Evolutionary conservation across 2,329 filamentous ascomycete species (phyloP).

Genomic region (Cadophora sp.): DNA sequence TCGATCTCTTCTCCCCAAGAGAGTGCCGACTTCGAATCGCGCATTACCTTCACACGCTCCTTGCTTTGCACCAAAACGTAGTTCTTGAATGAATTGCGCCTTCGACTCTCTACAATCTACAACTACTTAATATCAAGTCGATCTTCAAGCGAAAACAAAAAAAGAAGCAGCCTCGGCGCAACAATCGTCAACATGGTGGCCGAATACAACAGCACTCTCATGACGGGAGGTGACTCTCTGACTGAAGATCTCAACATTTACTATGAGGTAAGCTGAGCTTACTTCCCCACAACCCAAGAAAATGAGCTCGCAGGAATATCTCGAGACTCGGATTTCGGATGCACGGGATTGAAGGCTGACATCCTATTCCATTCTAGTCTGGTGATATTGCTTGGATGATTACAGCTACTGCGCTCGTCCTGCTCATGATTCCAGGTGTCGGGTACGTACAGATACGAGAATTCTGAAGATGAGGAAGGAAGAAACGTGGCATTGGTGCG

Average conservation of each 20-base stretch:
- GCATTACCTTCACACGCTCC: conserved; percentile 1
- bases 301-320: not conserved
- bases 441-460: conserved; percentile 56
- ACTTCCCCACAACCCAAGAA: not conserved
- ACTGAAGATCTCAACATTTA: conserved; percentile 79
- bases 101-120: not conserved
- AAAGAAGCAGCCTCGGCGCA: conserved; percentile 44
- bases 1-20: not conserved
- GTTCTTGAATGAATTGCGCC: conserved; percentile 10
- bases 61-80: not conserved
- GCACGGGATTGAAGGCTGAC: conserved; percentile 56
- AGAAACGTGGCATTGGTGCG: conserved; percentile 28
- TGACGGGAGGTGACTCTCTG: conserved; percentile 66
- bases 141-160: not conserved
- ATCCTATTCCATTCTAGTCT: conserved; percentile 66
- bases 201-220: conserved; percentile 59
- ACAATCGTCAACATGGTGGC: conserved; percentile 51
- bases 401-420: conserved; percentile 78
- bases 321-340: not conserved
- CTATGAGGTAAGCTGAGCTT: conserved; percentile 70
- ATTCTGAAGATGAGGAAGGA: not conserved
- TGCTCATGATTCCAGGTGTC: conserved; percentile 93
- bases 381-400: conserved; percentile 90
- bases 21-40: conserved; percentile 12
- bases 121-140: not conserved